phyloP scores from a whole-genome alignment of 768 basidiomycete genomes.

The Kwoniella mangroviensis region DNA sequence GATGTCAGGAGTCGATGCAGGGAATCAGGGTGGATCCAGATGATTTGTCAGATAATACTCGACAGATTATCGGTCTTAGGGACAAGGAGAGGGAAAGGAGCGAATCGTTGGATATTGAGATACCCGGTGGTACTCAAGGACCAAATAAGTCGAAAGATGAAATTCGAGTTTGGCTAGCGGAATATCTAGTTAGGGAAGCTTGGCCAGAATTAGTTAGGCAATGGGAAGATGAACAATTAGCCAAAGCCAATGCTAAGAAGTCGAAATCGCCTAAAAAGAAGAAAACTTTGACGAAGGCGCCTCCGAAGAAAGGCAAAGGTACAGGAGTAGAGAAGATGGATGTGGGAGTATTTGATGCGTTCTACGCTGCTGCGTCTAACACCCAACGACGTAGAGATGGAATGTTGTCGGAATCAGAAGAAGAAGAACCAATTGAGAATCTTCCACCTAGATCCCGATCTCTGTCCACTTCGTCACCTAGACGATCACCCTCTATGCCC shows the following conservation, averaged over 20 bases:
- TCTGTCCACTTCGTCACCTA: background rate
- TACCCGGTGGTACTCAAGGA: background rate
- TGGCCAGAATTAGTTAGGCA: slow-evolving; percentile 69
- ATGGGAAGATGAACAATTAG: slow-evolving; percentile 68
- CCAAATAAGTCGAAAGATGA: slow-evolving; percentile 60
- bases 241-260: slow-evolving; percentile 64
- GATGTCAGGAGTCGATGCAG: slow-evolving; percentile 70
- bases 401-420: slow-evolving; percentile 11
- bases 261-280: slow-evolving; percentile 64
- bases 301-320: background rate
- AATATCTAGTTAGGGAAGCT: slow-evolving; percentile 71
- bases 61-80: slow-evolving; percentile 57
- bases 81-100: slow-evolving; percentile 55
- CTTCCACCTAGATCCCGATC: slow-evolving; percentile 15
- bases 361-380: slow-evolving; percentile 16
- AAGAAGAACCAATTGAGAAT: slow-evolving; percentile 27
- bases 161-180: slow-evolving; percentile 80
- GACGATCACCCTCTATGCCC: background rate
- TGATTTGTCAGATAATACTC: slow-evolving; percentile 61
- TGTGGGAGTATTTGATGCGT: slow-evolving; percentile 19
- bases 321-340: slow-evolving; percentile 14
- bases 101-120: slow-evolving; percentile 28
- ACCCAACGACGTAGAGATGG: slow-evolving; percentile 3
- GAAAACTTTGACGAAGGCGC: slow-evolving; percentile 9
- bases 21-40: slow-evolving; percentile 64